Evolutionary conservation across 495 filamentous ascomycete species (phyloP).

Genomic region (Aspergillus wentii): DNA sequence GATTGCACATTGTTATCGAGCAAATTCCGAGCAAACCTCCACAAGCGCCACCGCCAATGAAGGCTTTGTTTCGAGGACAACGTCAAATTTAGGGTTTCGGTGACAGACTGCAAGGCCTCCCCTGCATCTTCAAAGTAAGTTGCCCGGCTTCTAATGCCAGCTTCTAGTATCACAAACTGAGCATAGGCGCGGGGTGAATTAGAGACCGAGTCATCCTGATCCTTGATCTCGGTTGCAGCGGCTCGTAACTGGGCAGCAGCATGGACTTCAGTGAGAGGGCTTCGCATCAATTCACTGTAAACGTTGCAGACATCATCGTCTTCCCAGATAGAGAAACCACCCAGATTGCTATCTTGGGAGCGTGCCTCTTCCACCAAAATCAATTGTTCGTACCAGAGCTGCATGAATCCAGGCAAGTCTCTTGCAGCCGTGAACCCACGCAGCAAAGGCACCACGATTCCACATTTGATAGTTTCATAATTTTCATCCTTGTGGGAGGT

Average conservation of each 20-base stretch:
- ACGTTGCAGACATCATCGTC: slow-evolving; percentile 50
- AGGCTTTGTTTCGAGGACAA: slow-evolving; percentile 30
- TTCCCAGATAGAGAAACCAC: slow-evolving; percentile 51
- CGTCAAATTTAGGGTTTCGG: slow-evolving; percentile 24
- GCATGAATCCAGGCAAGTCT: slow-evolving; percentile 62
- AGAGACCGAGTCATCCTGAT: slow-evolving; percentile 26
- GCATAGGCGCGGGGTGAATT: slow-evolving; percentile 28
- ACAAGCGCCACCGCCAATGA: slow-evolving; percentile 46
- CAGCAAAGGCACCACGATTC: slow-evolving; percentile 54
- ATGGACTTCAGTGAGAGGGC: slow-evolving; percentile 25
- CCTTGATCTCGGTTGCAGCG: slow-evolving; percentile 22
- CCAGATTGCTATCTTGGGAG: slow-evolving; percentile 19
- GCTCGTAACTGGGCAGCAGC: slow-evolving; percentile 29
- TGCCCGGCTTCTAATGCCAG: slow-evolving; percentile 25
- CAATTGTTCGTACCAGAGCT: slow-evolving; percentile 61
- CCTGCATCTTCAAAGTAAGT: slow-evolving; percentile 20
- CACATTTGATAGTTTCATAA: slow-evolving; percentile 29
- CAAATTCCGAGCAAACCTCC: slow-evolving; percentile 35
- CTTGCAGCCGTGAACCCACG: slow-evolving; percentile 59
- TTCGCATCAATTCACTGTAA: slow-evolving; percentile 33
- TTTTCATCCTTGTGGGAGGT: slow-evolving; percentile 6
- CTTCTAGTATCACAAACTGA: slow-evolving; percentile 34
- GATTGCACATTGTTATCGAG: slow-evolving; percentile 25
- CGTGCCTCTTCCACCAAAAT: slow-evolving; percentile 36
- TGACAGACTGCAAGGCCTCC: slow-evolving; percentile 16